A percentile compares a stretch with the other conserved stretches of the same genome.
These are phyloP conservation scores for Mangifera indica DNA, from an alignment of 345 rosid species.

Conservation along the genomic window DNA sequence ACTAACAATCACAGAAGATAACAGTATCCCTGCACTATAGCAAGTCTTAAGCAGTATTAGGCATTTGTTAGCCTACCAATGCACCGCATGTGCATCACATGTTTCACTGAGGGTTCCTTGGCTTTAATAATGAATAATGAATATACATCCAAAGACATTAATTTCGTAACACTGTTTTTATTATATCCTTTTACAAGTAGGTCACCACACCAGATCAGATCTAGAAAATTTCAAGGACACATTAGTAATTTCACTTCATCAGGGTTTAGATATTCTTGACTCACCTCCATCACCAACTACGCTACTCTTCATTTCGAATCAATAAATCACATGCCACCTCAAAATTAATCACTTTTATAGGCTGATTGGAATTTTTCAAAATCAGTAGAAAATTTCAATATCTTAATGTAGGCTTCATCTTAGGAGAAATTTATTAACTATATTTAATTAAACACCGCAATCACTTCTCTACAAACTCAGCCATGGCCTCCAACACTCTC, in stretches of 20 bases:
- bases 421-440: not conserved
- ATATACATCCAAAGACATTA: too few species aligned
- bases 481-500: slow-evolving; percentile 12
- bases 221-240: not conserved
- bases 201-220: not conserved
- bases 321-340: not conserved
- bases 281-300: not conserved
- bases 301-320: not conserved
- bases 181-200: not conserved
- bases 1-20: too few species aligned
- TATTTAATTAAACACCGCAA: not conserved
- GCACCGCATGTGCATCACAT: too few species aligned
- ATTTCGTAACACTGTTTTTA: not conserved
- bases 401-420: not conserved
- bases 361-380: too few species aligned
- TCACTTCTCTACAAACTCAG: not conserved
- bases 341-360: too few species aligned
- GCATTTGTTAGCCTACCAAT: too few species aligned
- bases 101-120: too few species aligned
- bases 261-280: not conserved
- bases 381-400: too few species aligned
- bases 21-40: too few species aligned
- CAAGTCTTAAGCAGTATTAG: too few species aligned
- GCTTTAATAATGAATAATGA: too few species aligned
- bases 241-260: not conserved